These are phyloP conservation scores for Arthrocladium fulminans DNA, from an alignment of 2,329 filamentous ascomycete species.

Conservation along the genomic window DNA sequence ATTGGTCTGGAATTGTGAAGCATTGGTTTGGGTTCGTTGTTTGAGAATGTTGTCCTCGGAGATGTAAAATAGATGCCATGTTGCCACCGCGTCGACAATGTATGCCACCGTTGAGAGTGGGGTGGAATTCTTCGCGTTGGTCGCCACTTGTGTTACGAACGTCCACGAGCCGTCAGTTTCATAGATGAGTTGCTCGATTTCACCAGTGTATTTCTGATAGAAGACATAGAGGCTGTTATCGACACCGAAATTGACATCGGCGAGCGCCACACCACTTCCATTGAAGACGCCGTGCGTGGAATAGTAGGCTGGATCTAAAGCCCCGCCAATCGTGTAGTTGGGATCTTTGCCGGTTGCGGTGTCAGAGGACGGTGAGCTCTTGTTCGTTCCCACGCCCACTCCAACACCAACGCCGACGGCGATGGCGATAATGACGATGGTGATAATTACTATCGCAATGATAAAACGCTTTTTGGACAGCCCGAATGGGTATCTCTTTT, in stretches of 20 bases:
- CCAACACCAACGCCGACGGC: conserved; percentile 6
- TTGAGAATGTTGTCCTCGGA: conserved; percentile 31
- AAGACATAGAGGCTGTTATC: conserved; percentile 35
- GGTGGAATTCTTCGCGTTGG: conserved; percentile 37
- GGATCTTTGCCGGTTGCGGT: not conserved
- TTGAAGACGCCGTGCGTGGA: conserved; percentile 38
- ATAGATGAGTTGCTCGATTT: conserved; percentile 33
- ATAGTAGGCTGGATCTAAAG: conserved; percentile 28
- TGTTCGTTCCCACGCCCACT: conserved; percentile 2
- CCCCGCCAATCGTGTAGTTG: conserved; percentile 2
- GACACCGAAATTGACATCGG: conserved; percentile 35
- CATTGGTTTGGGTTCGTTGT: conserved; percentile 33
- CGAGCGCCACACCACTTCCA: conserved; percentile 39
- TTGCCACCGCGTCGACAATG: conserved; percentile 28
- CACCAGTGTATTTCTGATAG: conserved; percentile 37
- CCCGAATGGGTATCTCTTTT: conserved; percentile 1
- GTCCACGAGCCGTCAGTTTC: conserved; percentile 29
- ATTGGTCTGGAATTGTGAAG: conserved; percentile 20
- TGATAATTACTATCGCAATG: not conserved
- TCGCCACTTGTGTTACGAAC: conserved; percentile 26
- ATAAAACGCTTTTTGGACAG: conserved; percentile 1
- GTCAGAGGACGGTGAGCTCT: not conserved
- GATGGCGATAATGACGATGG: conserved; percentile 3
- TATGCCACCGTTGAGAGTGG: conserved; percentile 37
- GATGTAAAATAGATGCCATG: conserved; percentile 36